Evolutionary conservation across 257 asterid genomes (phyloP), one percentile per base, ranked within the genome.

Genomic region (Nicotiana sylvestris): DNA sequence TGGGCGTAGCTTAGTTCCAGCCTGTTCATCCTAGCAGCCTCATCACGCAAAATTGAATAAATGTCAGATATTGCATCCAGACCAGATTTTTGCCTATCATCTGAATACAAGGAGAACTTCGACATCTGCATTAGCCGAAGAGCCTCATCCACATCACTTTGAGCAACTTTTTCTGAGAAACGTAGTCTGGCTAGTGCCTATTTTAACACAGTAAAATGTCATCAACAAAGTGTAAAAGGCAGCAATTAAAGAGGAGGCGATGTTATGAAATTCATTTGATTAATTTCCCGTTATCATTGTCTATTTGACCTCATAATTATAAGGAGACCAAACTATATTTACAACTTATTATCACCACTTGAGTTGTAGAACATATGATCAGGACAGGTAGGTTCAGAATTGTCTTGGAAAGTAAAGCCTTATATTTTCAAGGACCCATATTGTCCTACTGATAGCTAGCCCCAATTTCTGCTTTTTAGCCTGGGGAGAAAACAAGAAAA

Each of bases 61-160:
- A 94, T 96, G 89, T 96, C 98, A 70, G 99, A 96, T 72, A 94
- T 94, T 76, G 99, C 96, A 85, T 96, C 99, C 83, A 96, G 87
- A 39, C 99, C 98, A 43, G 98, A 92, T 84, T 56, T 90, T 83
- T 93, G 97, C 51, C 97, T 94, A 77, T 96, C 99, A 25, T 96
- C 99, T 9, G 98, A 94, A 83, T 96, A 94, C 92, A 96, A 82
- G 81, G 99, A 94, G 90, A 94, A 96, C 91, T 96, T 94, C 0
- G 99, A 96, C 99, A 96, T 96, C 87, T 96, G 99, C 97, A 94
- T 94, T 86, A 96, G 88, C 78, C 99, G 90, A 68, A 96, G 98
- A 37, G 98, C 97, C 95, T 96, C 99, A 8, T 96, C 99, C 74
- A 96, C 98, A 81, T 96, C 99, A 88, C 99, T 96, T 90, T 96